Base-by-base conservation (phyloP, 2,329 filamentous ascomycete genomes). In the Neurospora sp. region DNA sequence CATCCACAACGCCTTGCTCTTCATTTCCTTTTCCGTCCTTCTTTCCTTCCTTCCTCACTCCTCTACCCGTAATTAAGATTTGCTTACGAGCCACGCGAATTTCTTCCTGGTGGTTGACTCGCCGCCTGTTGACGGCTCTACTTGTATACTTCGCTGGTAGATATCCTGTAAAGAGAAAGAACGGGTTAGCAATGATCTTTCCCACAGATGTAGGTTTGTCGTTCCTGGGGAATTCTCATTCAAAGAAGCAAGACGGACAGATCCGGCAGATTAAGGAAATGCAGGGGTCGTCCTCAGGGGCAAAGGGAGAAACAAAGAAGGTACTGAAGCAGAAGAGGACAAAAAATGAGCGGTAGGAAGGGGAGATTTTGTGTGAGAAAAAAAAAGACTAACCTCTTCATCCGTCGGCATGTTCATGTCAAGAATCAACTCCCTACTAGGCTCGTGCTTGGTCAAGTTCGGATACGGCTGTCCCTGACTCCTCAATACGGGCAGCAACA, bases 401-500 rank as follows among this genome's bases (percentile, higher is more conserved):
- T 97, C 93, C 69, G 89, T 91, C 65, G 89, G 85, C 81, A 97
- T 91, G 76, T 89, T 89, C 74, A 92, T 91, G 76, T 96, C 92
- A 73, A 97, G 81, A 69, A 97, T 88, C 76, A 97, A 80, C 75
- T 92, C 89, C 75, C 89, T 86, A 4, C 92, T 87, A 68, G 87
- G 84, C 71, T 95, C 90, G 75, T 91, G 89, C 75, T 86, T 89
- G 40, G 83, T 82, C 72, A 95, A 82, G 72, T 89, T 91, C 36
- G 88, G 87, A 75, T 97, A 97, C 5, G 93, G 89, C 67, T 89
- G 89, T 69, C 92, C 91, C 80, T 98, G 94, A 76, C 95, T 97
- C 80, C 90, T 91, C 86, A 97, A 96, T 69, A 99, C 89, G 2
- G 92, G 91, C 71, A 97, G 84, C 68, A 98, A 86, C 5, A 97